phyloP scores from a whole-genome alignment of 2,329 filamentous ascomycete genomes.

The Cercospora sp. region DNA sequence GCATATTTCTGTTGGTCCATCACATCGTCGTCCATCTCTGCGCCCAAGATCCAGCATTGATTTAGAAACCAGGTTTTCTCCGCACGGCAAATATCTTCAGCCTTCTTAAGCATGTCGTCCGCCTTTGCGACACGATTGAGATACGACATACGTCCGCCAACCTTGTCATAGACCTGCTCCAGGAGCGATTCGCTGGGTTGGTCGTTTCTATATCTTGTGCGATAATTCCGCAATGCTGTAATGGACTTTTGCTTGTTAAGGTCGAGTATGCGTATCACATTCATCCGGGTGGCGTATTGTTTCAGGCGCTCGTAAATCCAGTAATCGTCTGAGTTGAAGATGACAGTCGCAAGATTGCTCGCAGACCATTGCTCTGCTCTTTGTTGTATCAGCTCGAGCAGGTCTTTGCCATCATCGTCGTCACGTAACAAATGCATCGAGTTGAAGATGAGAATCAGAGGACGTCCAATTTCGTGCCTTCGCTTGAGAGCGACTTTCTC shows the following conservation, averaged over 20 bases:
- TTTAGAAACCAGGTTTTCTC: slow-evolving; percentile 81
- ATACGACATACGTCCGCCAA: slow-evolving; percentile 86
- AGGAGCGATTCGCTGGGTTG: slow-evolving; percentile 55
- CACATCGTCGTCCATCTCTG: slow-evolving; percentile 89
- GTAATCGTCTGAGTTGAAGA: slow-evolving; percentile 97
- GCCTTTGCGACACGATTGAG: slow-evolving; percentile 89
- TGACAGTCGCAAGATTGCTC: slow-evolving; percentile 81
- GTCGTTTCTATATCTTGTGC: slow-evolving; percentile 74
- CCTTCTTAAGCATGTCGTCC: slow-evolving; percentile 74
- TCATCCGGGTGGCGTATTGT: slow-evolving; percentile 89
- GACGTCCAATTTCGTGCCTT: slow-evolving; percentile 61
- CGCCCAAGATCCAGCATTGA: slow-evolving; percentile 74
- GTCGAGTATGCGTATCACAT: slow-evolving; percentile 83
- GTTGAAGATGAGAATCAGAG: slow-evolving; percentile 91
- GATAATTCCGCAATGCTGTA: slow-evolving; percentile 73
- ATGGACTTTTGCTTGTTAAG: slow-evolving; percentile 77
- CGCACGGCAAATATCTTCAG: slow-evolving; percentile 67
- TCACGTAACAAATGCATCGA: slow-evolving; percentile 88
- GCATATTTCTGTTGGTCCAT: slow-evolving; percentile 98
- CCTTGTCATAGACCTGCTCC: slow-evolving; percentile 77
- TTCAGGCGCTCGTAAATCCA: slow-evolving; percentile 97
- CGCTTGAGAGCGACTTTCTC: slow-evolving; percentile 87
- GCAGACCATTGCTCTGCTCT: slow-evolving; percentile 96
- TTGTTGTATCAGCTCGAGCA: slow-evolving; percentile 93
- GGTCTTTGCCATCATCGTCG: slow-evolving; percentile 86